These are phyloP conservation scores for Beauveria varroae DNA, from an alignment of 2,329 filamentous ascomycete species.

Conservation along the genomic window DNA sequence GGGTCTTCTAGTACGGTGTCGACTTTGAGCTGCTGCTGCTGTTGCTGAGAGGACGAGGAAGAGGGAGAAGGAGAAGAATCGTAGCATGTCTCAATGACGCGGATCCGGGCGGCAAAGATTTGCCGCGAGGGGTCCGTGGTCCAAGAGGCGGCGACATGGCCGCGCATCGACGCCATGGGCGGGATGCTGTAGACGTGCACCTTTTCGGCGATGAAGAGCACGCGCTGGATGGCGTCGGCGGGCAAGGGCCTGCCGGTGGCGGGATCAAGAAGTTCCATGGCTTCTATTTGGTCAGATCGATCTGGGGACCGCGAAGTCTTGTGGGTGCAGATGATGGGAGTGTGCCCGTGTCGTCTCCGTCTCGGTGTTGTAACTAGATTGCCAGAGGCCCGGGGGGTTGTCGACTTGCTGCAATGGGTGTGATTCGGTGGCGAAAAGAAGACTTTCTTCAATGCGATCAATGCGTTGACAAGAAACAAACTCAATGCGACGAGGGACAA, in stretches of 20 bases:
- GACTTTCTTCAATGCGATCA: no score
- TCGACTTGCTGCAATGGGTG: not conserved
- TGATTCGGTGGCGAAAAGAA: no score
- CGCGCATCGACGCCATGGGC: slow-evolving; percentile 67
- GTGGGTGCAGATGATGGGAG: not conserved
- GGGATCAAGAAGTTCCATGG: slow-evolving; percentile 62
- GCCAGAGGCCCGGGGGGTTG: no score
- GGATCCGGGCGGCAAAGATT: slow-evolving; percentile 80
- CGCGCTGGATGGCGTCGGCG: slow-evolving; percentile 71
- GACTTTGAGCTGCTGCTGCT: slow-evolving; percentile 55
- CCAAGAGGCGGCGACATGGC: slow-evolving; percentile 72
- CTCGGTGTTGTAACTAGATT: not conserved
- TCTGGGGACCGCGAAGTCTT: no score
- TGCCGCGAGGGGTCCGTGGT: slow-evolving; percentile 62
- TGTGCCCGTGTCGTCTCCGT: no score
- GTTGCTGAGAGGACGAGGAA: slow-evolving; percentile 27
- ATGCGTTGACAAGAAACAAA: no score
- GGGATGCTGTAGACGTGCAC: slow-evolving; percentile 88
- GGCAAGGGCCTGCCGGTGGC: slow-evolving; percentile 62
- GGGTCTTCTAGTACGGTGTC: slow-evolving; percentile 76
- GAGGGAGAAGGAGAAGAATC: slow-evolving; percentile 24
- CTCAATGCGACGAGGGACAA: not conserved
- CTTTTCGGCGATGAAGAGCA: slow-evolving; percentile 66
- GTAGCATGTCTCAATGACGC: slow-evolving; percentile 67
- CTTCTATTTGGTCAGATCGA: no score